phyloP scores from a whole-genome alignment of 352 stramenopile species.

The Globisporangium takayamanum region DNA sequence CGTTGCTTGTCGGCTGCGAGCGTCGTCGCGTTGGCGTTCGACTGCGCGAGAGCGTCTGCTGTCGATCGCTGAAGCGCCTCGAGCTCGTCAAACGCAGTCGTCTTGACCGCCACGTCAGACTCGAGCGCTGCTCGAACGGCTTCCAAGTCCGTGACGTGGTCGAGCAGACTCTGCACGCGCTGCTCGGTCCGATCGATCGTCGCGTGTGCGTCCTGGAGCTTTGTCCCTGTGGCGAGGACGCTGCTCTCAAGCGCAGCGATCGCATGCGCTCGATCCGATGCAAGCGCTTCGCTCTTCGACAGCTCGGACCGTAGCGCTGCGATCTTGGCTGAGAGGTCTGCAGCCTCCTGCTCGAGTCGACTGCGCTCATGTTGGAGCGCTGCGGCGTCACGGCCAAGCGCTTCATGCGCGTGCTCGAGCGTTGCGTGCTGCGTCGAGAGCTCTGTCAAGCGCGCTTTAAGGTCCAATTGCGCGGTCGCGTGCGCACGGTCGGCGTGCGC shows the following conservation, averaged over 20 bases:
- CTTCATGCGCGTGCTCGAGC: conserved; percentile 1
- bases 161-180: background rate
- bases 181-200: background rate
- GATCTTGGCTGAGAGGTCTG: background rate
- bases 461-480: conserved; percentile 23
- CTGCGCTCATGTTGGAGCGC: background rate
- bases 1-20: no score
- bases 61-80: no score
- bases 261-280: background rate
- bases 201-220: background rate
- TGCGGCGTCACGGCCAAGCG: background rate
- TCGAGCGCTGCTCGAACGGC: background rate
- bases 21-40: no score
- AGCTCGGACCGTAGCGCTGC: background rate
- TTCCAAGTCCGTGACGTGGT: no score
- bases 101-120: background rate
- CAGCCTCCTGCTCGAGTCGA: background rate
- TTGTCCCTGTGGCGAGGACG: background rate
- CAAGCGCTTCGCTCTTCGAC: background rate
- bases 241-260: conserved; percentile 2
- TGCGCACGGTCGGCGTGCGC: conserved; percentile 19
- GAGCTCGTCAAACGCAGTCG: no score
- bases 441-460: conserved; percentile 31
- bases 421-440: conserved; percentile 18
- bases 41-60: no score